Percentiles rank a stretch among this genome's conserved stretches.
Conservation (phyloP, 192 early-diverging fungal species). For the Geosiphon pyriformis region DNA sequence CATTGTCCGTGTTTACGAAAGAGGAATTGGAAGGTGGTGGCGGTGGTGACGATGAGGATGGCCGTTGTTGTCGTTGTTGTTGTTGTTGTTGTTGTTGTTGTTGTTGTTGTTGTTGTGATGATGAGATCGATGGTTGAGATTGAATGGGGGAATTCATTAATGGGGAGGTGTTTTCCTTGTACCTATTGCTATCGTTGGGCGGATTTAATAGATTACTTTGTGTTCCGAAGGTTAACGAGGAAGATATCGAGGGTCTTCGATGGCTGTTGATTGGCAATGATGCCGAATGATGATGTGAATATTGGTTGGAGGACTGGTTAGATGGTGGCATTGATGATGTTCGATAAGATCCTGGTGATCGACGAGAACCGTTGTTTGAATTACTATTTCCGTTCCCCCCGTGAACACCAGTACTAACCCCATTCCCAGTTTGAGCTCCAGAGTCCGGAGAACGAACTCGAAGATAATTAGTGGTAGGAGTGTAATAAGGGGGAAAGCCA, state of each 20-base stretch:
- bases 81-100: not conserved
- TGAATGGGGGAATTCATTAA: no score
- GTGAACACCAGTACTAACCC: not conserved
- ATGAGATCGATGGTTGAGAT: not conserved
- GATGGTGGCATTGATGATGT: not conserved
- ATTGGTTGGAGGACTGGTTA: not conserved
- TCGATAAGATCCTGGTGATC: not conserved
- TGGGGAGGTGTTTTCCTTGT: constrained; percentile 2
- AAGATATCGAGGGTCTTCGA: constrained; percentile 11
- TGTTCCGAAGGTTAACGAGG: constrained; percentile 20
- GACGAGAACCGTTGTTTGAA: not conserved
- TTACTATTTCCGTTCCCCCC: not conserved
- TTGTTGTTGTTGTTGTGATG: not conserved
- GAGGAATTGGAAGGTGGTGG: no score
- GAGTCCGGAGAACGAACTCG: constrained; percentile 20
- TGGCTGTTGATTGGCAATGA: constrained; percentile 11
- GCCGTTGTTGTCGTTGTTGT: not conserved
- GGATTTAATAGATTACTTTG: constrained; percentile 24
- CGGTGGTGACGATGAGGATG: not conserved
- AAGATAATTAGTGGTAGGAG: constrained; percentile 14
- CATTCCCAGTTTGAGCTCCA: not conserved
- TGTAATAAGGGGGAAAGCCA: constrained; percentile 9
- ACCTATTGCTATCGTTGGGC: not conserved
- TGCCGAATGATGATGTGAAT: not conserved
- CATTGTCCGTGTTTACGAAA: not conserved